Conservation (phyloP, 441 rosid genomes). For the Erysimum cheiri region DNA sequence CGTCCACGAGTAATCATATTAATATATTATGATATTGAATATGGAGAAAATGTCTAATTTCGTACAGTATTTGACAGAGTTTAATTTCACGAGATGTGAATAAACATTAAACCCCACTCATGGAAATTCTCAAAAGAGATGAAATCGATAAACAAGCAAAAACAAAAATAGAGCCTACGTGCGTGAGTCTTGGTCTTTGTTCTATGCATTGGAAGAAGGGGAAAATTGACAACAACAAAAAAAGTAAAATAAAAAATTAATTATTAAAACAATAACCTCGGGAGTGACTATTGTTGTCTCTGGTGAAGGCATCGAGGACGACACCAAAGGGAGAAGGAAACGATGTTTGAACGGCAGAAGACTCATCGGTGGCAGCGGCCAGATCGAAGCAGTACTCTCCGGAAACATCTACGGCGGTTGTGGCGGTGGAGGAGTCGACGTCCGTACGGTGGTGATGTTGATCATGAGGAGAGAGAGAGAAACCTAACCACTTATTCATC, state of each 20-base stretch:
- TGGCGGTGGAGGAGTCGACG: constrained; percentile 40
- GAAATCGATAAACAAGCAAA: constrained; percentile 23
- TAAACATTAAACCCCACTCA: constrained; percentile 29
- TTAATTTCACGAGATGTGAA: constrained; percentile 12
- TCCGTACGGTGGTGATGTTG: constrained; percentile 48
- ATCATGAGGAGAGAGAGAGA: constrained; percentile 71
- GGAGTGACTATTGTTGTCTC: constrained; percentile 58
- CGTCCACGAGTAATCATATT: neutral
- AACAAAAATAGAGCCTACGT: constrained; percentile 28
- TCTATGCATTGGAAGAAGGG: constrained; percentile 37
- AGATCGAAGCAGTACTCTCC: constrained; percentile 55
- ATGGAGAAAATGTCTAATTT: neutral
- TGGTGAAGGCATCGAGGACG: constrained; percentile 64
- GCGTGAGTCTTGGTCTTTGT: constrained; percentile 47
- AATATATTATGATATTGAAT: neutral
- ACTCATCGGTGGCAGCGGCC: constrained; percentile 58
- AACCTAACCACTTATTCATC: constrained; percentile 81
- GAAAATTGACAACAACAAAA: constrained; percentile 1
- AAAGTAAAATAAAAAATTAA: constrained; percentile 16
- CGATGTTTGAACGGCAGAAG: constrained; percentile 50
- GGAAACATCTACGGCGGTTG: constrained; percentile 49
- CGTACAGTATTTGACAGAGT: neutral
- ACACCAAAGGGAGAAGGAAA: constrained; percentile 58
- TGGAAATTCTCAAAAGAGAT: constrained; percentile 28
- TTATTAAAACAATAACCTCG: constrained; percentile 51